Base-by-base conservation (phyloP, 2,329 filamentous ascomycete genomes). In the Fusarium torreyae region DNA sequence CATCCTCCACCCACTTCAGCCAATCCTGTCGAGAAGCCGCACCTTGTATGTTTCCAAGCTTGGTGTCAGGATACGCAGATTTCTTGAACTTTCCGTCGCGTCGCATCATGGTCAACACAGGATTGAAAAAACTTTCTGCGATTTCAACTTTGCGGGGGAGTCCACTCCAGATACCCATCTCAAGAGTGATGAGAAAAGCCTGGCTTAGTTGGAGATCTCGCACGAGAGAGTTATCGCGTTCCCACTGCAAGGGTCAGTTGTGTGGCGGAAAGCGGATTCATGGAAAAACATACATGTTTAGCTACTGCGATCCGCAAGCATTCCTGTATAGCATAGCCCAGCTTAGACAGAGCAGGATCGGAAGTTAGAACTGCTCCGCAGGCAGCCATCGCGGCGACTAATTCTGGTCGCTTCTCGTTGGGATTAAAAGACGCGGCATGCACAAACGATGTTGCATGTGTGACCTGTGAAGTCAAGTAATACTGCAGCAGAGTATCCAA, bases 291-390 rank as follows among this genome's bases (percentile, higher is more conserved):
- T 6, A 71, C 70, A 15, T 59, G 68, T 50, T 68, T 68, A 3
- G 70, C 45, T 7, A 73, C 57, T 4, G 68, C 59, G 13, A 63
- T 38, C 26, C 48, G 73, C 11, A 80, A 70, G 26, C 78, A 78
- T 55, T 83, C 81, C 24, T 81, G 75, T 26, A 83, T 67, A 2
- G 81, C 81, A 65, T 78, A 81, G 1, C 81, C 81, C 20, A 83
- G 70, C 7, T 80, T 81, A 11, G 78, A 70, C 6, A 83, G 69
- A 0, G 79, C 76, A 14, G 79, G 77, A 3, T 81, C 75, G 0
- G 76, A 73, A 2, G 81, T 82, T 13, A 78, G 55, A 0, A 80
- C 77, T 0, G 81, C 81, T 3, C 78, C 81, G 13, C 76, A 74
- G 2, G 81, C 76, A 7, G 78, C 75, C 57, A 83, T 74, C 2